Evolutionary conservation across 2,329 filamentous ascomycete genomes (phyloP).

Genomic region (Alternaria panax): DNA sequence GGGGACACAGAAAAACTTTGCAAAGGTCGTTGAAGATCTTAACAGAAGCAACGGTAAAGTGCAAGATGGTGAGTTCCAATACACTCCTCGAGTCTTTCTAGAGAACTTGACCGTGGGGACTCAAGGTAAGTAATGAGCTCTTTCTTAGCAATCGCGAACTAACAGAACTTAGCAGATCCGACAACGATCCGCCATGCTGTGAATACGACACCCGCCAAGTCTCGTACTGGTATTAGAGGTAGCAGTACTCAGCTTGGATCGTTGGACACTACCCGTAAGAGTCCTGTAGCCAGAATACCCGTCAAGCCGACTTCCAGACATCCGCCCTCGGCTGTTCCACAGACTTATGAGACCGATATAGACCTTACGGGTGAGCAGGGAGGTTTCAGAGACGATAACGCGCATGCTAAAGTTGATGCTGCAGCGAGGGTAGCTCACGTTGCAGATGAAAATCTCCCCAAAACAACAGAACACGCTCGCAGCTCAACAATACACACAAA

Average conservation of each 20-base stretch:
- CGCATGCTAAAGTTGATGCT: too few relatives aligned
- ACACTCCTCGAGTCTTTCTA: constrained; percentile 31
- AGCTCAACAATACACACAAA: not conserved
- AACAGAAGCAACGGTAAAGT: constrained; percentile 8
- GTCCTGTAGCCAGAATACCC: not conserved
- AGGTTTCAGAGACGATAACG: too few relatives aligned
- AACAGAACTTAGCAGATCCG: not conserved
- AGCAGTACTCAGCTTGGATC: not conserved
- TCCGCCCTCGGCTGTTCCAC: not conserved
- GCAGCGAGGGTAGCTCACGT: too few relatives aligned
- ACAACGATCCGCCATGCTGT: constrained; percentile 16
- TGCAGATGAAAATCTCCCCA: too few relatives aligned
- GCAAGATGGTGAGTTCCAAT: constrained; percentile 14
- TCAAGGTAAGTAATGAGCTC: constrained; percentile 3
- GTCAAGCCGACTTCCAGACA: not conserved
- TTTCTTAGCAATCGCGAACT: not conserved
- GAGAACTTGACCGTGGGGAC: constrained; percentile 15
- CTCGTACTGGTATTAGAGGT: not conserved
- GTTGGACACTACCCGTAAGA: not conserved
- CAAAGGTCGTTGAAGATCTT: constrained; percentile 18
- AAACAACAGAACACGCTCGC: too few relatives aligned
- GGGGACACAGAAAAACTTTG: constrained; percentile 7
- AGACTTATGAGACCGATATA: not conserved
- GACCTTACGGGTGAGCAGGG: too few relatives aligned
- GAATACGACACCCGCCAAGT: constrained; percentile 20